Conservation (phyloP, 2,329 filamentous ascomycete genomes). For the Ambrosiella xylebori region DNA sequence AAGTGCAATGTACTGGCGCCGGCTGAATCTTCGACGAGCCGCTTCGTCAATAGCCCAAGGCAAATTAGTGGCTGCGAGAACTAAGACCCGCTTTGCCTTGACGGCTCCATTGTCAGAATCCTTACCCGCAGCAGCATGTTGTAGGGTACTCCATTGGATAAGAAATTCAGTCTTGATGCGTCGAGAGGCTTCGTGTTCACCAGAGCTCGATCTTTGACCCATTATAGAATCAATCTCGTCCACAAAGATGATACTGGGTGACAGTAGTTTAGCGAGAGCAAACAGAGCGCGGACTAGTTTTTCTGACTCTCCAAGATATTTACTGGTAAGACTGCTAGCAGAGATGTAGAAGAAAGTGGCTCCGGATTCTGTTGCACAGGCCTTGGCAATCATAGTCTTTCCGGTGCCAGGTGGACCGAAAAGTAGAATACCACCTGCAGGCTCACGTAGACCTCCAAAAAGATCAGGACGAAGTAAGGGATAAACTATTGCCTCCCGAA, state of each 20-base stretch:
- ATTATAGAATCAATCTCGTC: slow-evolving; percentile 94
- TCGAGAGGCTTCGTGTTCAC: slow-evolving; percentile 82
- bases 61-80: slow-evolving; percentile 86
- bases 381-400: slow-evolving; percentile 93
- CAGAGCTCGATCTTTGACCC: slow-evolving; percentile 63
- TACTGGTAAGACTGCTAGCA: slow-evolving; percentile 82
- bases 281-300: slow-evolving; percentile 91
- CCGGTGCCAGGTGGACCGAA: slow-evolving; percentile 97
- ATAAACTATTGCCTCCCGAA: slow-evolving; percentile 94
- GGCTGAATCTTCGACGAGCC: slow-evolving; percentile 73
- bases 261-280: slow-evolving; percentile 68
- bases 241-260: slow-evolving; percentile 93
- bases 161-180: slow-evolving; percentile 96
- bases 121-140: slow-evolving; percentile 49
- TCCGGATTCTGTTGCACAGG: slow-evolving; percentile 83
- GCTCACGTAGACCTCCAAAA: slow-evolving; percentile 88
- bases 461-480: slow-evolving; percentile 88
- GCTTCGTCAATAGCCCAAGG: slow-evolving; percentile 98
- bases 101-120: slow-evolving; percentile 45
- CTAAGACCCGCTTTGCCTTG: slow-evolving; percentile 75
- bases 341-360: slow-evolving; percentile 97
- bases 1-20: slow-evolving; percentile 87
- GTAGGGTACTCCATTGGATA: slow-evolving; percentile 91
- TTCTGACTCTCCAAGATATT: slow-evolving; percentile 90
- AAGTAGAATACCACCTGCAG: slow-evolving; percentile 82